Percentiles rank a stretch among this genome's conserved stretches.
Conservation (phyloP, 805 yeast species). For the Sugiyamaella chiloensis region DNA sequence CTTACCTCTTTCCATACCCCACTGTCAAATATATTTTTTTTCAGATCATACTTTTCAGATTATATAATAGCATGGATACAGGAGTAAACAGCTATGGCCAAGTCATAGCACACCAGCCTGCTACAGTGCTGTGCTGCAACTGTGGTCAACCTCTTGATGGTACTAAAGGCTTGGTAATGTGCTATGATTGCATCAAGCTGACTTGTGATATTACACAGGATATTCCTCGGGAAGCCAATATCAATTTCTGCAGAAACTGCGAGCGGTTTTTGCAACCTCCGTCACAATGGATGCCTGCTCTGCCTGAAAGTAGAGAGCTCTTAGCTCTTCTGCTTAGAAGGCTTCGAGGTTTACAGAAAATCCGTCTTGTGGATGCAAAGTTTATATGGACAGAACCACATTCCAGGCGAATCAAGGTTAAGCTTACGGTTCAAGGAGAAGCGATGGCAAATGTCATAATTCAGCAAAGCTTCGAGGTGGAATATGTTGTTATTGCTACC, state of each 20-base stretch:
- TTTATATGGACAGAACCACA: constrained; percentile 98
- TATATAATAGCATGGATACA: too few relatives aligned
- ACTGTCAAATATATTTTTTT: too few relatives aligned
- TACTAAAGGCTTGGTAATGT: constrained; percentile 85
- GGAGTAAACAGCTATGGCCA: background rate
- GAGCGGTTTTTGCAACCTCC: constrained; percentile 96
- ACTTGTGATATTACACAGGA: constrained; percentile 93
- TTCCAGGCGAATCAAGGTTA: constrained; percentile 85
- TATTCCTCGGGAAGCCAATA: constrained; percentile 79
- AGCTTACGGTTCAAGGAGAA: constrained; percentile 91
- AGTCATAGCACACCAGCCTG: constrained; percentile 30
- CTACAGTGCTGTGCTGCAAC: constrained; percentile 94
- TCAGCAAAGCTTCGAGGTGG: constrained; percentile 90
- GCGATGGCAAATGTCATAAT: constrained; percentile 86
- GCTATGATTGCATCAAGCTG: constrained; percentile 93
- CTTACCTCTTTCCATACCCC: too few relatives aligned
- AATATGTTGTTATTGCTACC: constrained; percentile 89
- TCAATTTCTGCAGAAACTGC: constrained; percentile 95
- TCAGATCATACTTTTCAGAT: too few relatives aligned
- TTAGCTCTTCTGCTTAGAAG: constrained; percentile 86
- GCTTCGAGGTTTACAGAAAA: constrained; percentile 82
- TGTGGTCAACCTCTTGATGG: constrained; percentile 99
- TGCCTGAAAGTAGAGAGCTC: constrained; percentile 86
- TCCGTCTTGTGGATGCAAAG: constrained; percentile 84
- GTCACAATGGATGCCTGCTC: constrained; percentile 85